Evolutionary conservation across 768 basidiomycete genomes (phyloP).

Genomic region (Lactarius indigo): DNA sequence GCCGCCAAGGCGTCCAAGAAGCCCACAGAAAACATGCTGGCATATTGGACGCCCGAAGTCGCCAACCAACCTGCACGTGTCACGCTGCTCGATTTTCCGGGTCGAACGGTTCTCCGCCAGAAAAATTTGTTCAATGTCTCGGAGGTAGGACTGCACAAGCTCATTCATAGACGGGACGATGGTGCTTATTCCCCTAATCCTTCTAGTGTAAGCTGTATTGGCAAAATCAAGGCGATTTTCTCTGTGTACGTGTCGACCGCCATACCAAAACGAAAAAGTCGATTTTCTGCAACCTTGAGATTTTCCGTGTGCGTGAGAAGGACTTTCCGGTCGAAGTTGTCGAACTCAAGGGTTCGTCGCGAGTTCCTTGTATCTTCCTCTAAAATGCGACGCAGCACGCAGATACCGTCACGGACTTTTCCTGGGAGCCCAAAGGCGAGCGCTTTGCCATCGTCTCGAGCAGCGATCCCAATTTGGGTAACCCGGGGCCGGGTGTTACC

Average conservation of each 20-base stretch:
- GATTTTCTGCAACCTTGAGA: constrained; percentile 95
- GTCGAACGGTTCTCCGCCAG: constrained; percentile 75
- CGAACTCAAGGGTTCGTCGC: constrained; percentile 79
- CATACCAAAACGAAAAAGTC: constrained; percentile 99
- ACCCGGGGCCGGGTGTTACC: constrained; percentile 85
- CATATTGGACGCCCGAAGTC: constrained; percentile 97
- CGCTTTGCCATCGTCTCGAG: constrained; percentile 95
- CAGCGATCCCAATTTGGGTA: constrained; percentile 89
- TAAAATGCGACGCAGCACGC: constrained; percentile 32
- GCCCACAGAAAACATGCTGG: constrained; percentile 85
- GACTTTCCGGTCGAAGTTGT: constrained; percentile 97
- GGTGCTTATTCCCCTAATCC: constrained; percentile 9
- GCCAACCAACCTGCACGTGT: constrained; percentile 96
- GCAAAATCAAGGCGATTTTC: constrained; percentile 98
- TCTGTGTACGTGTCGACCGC: constrained; percentile 98
- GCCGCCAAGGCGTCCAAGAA: constrained; percentile 55
- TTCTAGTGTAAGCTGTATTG: constrained; percentile 92
- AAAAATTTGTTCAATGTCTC: constrained; percentile 99
- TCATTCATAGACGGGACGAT: not conserved
- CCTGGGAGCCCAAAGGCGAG: constrained; percentile 96
- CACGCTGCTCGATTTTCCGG: constrained; percentile 87
- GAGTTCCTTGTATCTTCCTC: not conserved
- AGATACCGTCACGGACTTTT: constrained; percentile 92
- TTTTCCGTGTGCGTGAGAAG: constrained; percentile 96
- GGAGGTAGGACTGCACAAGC: constrained; percentile 56